Percentiles rank a stretch among this genome's conserved stretches.
Evolutionary conservation across 192 early-diverging fungal species (phyloP).

Genomic region (Podochytrium sp.): DNA sequence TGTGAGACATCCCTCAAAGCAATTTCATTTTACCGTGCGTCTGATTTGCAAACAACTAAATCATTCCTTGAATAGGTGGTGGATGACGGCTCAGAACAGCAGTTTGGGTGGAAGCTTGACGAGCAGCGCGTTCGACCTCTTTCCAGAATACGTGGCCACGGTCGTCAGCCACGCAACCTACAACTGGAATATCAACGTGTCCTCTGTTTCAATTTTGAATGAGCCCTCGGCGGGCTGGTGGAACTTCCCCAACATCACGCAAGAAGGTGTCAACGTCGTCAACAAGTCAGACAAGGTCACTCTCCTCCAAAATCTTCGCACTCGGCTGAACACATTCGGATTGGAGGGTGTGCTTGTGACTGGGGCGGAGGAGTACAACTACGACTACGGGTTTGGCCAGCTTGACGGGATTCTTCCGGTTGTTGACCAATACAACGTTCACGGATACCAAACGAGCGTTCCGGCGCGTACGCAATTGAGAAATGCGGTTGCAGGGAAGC

Average conservation of each 20-base stretch:
- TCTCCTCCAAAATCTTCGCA: constrained; percentile 3
- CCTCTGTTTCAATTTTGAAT: constrained; percentile 22
- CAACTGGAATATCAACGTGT: constrained; percentile 26
- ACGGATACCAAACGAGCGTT: constrained; percentile 9
- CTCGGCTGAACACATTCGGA: neutral
- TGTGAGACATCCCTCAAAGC: neutral
- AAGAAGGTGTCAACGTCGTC: constrained; percentile 29
- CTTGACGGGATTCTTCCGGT: neutral
- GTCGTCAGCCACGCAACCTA: constrained; percentile 26
- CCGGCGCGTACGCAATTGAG: neutral
- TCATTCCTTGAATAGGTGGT: constrained; percentile 27
- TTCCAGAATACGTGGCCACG: constrained; percentile 7
- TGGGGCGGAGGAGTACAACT: constrained; percentile 24
- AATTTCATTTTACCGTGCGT: neutral
- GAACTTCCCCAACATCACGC: constrained; percentile 15
- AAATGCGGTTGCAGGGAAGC: neutral
- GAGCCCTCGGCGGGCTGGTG: constrained; percentile 27
- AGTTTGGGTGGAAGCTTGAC: constrained; percentile 18
- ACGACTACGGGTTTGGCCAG: neutral
- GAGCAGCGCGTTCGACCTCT: neutral
- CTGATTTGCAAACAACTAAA: neutral
- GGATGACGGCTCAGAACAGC: constrained; percentile 35
- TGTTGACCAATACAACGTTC: constrained; percentile 31
- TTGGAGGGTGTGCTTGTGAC: neutral
- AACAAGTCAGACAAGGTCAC: constrained; percentile 3